A percentile compares a stretch with the other conserved stretches of the same genome.
phyloP scores from a whole-genome alignment of 2,329 filamentous ascomycete species.

The Penicillium sumatraense region DNA sequence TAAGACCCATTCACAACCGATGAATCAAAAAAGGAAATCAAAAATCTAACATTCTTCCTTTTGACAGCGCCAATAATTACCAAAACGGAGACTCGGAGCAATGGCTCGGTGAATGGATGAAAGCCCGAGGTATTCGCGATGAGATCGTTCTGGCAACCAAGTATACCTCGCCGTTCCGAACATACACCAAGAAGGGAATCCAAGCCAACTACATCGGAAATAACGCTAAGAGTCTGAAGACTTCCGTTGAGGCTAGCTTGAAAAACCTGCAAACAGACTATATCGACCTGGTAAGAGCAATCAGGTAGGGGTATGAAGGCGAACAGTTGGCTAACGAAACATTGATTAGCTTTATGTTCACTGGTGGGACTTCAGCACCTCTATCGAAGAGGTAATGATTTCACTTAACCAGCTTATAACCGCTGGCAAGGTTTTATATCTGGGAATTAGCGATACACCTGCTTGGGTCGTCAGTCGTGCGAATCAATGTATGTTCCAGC shows the following conservation, averaged over 20 bases:
- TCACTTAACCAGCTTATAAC: conserved; percentile 41
- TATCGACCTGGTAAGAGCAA: conserved; percentile 33
- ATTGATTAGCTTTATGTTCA: conserved; percentile 49
- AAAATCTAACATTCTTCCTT: background rate
- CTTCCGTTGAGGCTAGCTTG: conserved; percentile 31
- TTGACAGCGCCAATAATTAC: conserved; percentile 49
- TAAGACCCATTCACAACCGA: background rate
- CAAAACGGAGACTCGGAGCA: conserved; percentile 54
- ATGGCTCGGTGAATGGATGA: conserved; percentile 60
- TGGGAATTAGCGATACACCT: conserved; percentile 46
- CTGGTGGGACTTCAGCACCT: conserved; percentile 54
- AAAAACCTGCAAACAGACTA: conserved; percentile 41
- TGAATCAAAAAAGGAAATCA: background rate
- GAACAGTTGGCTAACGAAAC: background rate
- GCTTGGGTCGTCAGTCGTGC: conserved; percentile 46
- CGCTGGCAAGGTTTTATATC: conserved; percentile 47
- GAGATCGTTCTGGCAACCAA: conserved; percentile 70
- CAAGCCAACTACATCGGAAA: conserved; percentile 33
- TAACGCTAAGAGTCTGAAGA: conserved; percentile 36
- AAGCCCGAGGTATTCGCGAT: conserved; percentile 37
- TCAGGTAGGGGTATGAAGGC: too few relatives aligned
- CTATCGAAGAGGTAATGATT: conserved; percentile 31
- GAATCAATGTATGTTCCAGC: conserved; percentile 26
- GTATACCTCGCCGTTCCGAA: conserved; percentile 40
- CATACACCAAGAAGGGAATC: conserved; percentile 1